Evolutionary conservation across 2,329 filamentous ascomycete genomes (phyloP), one percentile per base, ranked within the genome.

Genomic region (Monilinia aucupariae): DNA sequence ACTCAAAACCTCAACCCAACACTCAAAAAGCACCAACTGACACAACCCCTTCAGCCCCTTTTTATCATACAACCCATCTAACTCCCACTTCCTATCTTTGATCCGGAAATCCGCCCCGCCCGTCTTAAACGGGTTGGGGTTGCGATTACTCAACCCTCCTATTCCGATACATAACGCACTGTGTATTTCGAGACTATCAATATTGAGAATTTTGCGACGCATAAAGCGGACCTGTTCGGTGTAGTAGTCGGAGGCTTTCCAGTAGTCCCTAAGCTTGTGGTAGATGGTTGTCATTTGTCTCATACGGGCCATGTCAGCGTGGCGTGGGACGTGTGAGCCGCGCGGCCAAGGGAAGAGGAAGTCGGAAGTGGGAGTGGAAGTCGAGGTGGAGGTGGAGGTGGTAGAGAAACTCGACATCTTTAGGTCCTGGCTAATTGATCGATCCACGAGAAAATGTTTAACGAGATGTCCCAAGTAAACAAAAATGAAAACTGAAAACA

Each of bases 41-140:
- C 53, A 56, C 53, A 56, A 34, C 2, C 53, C 53, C 39, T 56
- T 56, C 39, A 56, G 17, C 4, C 39, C 20, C 27, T 45, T 56
- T 12, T 0, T 12, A 32, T 43, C 53, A 56, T 56, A 56, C 12
- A 3, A 5, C 5, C 2, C 1, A 45, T 32, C 39, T 7, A 56
- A 45, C 1, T 4, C 4, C 53, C 53, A 56, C 25, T 8, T 34
- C 8, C 2, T 10, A 17, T 10, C 3, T 7, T 15, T 34, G 12
- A 10, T 17, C 3, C 39, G 1, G 10, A 6, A 4, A 47, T 47
- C 25, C 45, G 1, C 7, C 2, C 3, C 13, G n/a, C n/a, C 1
- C 22, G 22, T 4, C 8, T 12, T 12, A 12, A 12, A 12, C 45
- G 8, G n/a, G 13, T 17, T 43, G 17, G 22, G 8, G 1, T 17